Evolutionary conservation across 2,329 filamentous ascomycete genomes (phyloP).

Genomic region (Fusarium luffae): DNA sequence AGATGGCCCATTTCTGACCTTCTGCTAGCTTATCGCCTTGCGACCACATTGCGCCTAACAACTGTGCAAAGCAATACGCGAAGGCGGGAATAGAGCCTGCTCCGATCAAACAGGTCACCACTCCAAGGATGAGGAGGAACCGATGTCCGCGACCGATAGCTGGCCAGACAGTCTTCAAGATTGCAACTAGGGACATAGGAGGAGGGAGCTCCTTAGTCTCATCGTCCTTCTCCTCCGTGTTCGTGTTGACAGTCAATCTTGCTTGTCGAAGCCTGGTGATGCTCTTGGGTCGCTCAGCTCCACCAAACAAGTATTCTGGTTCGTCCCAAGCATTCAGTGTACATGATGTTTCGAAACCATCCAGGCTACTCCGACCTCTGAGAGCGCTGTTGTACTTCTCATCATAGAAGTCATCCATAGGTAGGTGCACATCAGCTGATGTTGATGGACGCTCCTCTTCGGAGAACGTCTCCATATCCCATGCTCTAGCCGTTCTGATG

Average conservation of each 20-base stretch:
- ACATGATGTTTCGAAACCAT: conserved; percentile 11
- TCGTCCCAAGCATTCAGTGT: conserved; percentile 19
- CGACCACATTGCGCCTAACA: conserved; percentile 77
- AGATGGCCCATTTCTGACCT: conserved; percentile 74
- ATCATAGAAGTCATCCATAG: conserved; percentile 1
- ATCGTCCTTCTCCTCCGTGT: background rate
- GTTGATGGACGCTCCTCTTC: conserved; percentile 9
- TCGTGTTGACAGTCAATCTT: background rate
- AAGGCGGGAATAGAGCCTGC: conserved; percentile 79
- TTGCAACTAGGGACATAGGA: conserved; percentile 40
- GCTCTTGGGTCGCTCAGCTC: conserved; percentile 47
- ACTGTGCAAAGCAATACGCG: conserved; percentile 77
- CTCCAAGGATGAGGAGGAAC: conserved; percentile 66
- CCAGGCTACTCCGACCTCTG: conserved; percentile 16
- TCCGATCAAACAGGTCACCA: conserved; percentile 71
- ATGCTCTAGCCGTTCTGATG: conserved; percentile 37
- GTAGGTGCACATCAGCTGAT: background rate
- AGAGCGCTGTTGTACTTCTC: conserved; percentile 27
- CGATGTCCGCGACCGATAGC: conserved; percentile 64
- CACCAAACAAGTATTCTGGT: conserved; percentile 37
- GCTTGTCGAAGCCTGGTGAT: conserved; percentile 30
- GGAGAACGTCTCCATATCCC: conserved; percentile 25
- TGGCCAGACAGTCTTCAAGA: conserved; percentile 73
- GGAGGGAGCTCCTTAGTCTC: conserved; percentile 7
- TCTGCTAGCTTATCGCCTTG: conserved; percentile 58